Conservation (phyloP, 345 rosid genomes). For the Euphorbia lathyris region DNA sequence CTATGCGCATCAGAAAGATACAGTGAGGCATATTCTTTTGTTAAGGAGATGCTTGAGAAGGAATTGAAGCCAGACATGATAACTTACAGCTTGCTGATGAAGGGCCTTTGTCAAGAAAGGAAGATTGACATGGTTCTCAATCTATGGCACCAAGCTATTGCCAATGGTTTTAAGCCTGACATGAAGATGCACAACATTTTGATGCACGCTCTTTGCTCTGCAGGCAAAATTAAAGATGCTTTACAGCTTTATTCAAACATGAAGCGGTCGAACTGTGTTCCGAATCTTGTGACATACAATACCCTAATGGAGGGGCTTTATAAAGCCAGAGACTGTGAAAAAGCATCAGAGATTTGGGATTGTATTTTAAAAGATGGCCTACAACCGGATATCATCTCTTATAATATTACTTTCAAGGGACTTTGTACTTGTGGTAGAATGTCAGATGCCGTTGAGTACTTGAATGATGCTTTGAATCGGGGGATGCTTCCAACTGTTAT, state of each 20-base stretch:
- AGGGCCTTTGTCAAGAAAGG: constrained; percentile 67
- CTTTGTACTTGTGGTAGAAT: constrained; percentile 66
- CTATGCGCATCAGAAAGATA: constrained; percentile 72
- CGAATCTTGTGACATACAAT: constrained; percentile 81
- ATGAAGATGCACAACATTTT: constrained; percentile 70
- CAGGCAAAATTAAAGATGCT: constrained; percentile 67
- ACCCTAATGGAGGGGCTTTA: constrained; percentile 84
- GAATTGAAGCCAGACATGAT: constrained; percentile 66
- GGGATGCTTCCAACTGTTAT: constrained; percentile 57
- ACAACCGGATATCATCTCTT: constrained; percentile 74
- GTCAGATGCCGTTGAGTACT: constrained; percentile 52
- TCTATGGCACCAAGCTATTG: constrained; percentile 61
- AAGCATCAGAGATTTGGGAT: constrained; percentile 65
- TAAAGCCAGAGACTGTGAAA: constrained; percentile 50
- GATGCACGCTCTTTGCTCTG: constrained; percentile 79
- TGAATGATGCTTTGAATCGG: constrained; percentile 61
- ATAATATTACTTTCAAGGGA: constrained; percentile 69
- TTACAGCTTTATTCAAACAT: constrained; percentile 51
- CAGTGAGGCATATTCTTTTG: constrained; percentile 53
- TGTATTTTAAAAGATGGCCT: constrained; percentile 49
- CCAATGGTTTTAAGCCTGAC: constrained; percentile 61
- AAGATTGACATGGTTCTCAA: constrained; percentile 62
- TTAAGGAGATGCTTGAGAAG: constrained; percentile 78
- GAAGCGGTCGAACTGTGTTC: constrained; percentile 46
- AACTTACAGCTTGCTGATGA: constrained; percentile 71